Conservation (phyloP, 2,329 filamentous ascomycete genomes). For the Aspergillus viridinutans region DNA sequence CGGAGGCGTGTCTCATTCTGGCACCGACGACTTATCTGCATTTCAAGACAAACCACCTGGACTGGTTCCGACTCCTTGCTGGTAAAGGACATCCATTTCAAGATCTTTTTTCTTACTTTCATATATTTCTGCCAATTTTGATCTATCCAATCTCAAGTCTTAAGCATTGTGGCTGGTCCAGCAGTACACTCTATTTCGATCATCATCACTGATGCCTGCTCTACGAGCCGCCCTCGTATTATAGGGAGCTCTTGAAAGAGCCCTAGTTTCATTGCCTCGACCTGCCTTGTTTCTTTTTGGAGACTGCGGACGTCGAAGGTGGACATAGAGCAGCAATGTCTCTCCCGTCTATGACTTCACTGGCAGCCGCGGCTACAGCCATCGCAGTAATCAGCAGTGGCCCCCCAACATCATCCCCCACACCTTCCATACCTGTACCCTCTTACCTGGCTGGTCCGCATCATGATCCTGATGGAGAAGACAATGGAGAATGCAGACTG, state of each 20-base stretch:
- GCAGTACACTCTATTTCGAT: not conserved
- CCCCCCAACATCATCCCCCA: conserved; percentile 15
- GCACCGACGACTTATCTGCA: not conserved
- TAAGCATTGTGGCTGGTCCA: not conserved
- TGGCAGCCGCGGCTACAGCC: conserved; percentile 10
- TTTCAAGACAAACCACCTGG: conserved; percentile 10
- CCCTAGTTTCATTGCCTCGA: not conserved
- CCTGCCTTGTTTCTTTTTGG: not conserved
- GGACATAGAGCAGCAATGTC: not conserved
- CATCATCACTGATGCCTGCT: conserved; percentile 3
- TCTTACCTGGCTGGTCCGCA: conserved; percentile 15
- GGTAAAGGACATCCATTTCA: conserved; percentile 12
- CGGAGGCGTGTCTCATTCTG: not conserved
- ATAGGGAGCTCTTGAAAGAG: conserved; percentile 5
- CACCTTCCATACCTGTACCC: conserved; percentile 18
- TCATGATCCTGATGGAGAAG: conserved; percentile 39
- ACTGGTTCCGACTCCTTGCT: conserved; percentile 22
- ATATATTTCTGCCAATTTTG: not conserved
- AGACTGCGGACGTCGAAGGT: not conserved
- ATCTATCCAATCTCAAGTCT: not conserved
- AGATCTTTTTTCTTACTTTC: not conserved
- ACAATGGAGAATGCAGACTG: conserved; percentile 75
- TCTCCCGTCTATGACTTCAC: not conserved
- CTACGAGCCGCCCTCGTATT: conserved; percentile 2
- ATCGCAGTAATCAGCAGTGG: conserved; percentile 11